A percentile compares a stretch with the other conserved stretches of the same genome.
These are phyloP conservation scores for Dinochytrium kinnereticum DNA, from an alignment of 371 early-diverging fungal genomes.

Conservation along the genomic window DNA sequence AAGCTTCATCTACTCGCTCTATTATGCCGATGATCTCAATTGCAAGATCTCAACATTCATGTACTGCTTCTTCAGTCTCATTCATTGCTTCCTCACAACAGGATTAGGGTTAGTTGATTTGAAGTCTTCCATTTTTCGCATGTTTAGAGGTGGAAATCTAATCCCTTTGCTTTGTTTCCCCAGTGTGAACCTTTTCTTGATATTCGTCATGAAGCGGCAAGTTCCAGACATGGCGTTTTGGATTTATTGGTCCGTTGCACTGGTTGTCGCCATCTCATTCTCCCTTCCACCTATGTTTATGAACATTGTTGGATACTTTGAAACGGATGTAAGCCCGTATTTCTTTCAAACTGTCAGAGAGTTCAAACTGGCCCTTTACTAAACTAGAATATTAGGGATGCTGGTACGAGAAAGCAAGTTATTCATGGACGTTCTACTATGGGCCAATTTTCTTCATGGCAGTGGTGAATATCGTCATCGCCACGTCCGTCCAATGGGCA, in stretches of 20 bases:
- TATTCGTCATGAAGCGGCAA: background rate
- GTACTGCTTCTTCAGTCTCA: background rate
- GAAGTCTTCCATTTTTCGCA: background rate
- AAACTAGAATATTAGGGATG: background rate
- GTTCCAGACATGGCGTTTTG: background rate
- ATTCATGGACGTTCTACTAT: constrained; percentile 6
- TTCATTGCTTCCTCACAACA: constrained; percentile 1
- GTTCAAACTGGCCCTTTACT: background rate
- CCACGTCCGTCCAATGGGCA: background rate
- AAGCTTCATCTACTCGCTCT: constrained; percentile 9
- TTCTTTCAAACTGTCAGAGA: background rate
- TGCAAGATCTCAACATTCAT: constrained; percentile 10
- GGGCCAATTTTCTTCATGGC: constrained; percentile 16
- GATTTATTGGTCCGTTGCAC: background rate
- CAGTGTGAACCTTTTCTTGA: constrained; percentile 11
- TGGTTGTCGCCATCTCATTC: background rate
- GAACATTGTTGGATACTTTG: background rate
- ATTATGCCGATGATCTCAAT: background rate
- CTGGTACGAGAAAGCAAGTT: background rate
- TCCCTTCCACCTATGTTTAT: background rate
- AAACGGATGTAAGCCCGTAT: background rate
- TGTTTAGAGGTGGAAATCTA: too few species aligned
- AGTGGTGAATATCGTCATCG: background rate
- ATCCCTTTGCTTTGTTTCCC: background rate
- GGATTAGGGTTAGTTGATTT: constrained; percentile 5